Evolutionary conservation across 441 rosid genomes (phyloP).

Genomic region (Raphanus hybrid): DNA sequence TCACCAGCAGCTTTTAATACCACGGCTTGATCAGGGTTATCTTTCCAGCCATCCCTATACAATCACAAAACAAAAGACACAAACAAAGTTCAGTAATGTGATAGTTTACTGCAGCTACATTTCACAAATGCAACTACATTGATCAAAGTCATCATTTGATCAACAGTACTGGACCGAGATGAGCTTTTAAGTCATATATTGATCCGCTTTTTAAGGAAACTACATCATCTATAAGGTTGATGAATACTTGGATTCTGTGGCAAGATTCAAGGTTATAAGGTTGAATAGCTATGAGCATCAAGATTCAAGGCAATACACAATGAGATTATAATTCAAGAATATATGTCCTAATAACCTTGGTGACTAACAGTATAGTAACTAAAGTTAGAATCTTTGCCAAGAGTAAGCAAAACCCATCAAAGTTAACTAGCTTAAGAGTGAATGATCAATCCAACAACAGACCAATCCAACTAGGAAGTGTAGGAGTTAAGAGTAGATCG

Average conservation of each 20-base stretch:
- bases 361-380: neutral
- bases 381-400: neutral
- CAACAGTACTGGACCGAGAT: neutral
- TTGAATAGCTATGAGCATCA: conserved; percentile 20
- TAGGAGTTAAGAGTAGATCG: too few relatives aligned
- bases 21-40: conserved; percentile 83
- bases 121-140: conserved; percentile 24
- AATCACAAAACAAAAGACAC: conserved; percentile 16
- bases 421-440: neutral
- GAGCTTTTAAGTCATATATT: neutral
- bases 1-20: conserved; percentile 86
- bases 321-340: too few relatives aligned
- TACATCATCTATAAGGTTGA: neutral
- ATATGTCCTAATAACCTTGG: neutral
- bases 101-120: too few relatives aligned
- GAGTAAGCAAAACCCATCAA: conserved; percentile 6
- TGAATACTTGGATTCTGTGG: conserved; percentile 30
- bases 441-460: conserved; percentile 2
- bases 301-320: neutral
- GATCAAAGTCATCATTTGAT: neutral
- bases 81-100: neutral
- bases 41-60: conserved; percentile 84
- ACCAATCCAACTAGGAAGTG: too few relatives aligned
- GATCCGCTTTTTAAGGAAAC: neutral
- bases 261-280: too few relatives aligned